These are phyloP conservation scores for Clonostachys chloroleuca DNA, from an alignment of 2,329 filamentous ascomycete species.

Conservation along the genomic window DNA sequence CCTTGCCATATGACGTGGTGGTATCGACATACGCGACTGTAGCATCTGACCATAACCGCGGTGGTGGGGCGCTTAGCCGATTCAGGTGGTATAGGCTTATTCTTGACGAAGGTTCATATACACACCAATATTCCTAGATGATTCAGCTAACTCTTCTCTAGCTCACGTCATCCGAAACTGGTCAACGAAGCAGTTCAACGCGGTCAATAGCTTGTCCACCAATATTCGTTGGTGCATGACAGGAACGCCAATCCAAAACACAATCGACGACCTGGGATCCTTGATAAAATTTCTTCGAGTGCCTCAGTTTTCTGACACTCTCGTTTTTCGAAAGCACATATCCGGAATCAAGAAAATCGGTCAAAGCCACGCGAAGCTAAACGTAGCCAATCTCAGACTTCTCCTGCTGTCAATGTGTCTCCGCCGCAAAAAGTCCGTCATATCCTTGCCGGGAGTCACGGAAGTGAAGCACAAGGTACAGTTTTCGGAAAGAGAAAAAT, in stretches of 20 bases:
- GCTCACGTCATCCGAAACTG: slow-evolving; percentile 41
- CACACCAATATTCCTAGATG: no score
- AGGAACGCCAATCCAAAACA: slow-evolving; percentile 50
- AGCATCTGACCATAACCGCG: slow-evolving; percentile 19
- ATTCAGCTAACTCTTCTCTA: slow-evolving; percentile 6
- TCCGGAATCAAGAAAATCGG: slow-evolving; percentile 1
- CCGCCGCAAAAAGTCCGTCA: neutral
- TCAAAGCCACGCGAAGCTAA: neutral
- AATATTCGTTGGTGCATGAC: slow-evolving; percentile 46
- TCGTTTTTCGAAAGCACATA: slow-evolving; percentile 1
- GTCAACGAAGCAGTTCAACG: slow-evolving; percentile 34
- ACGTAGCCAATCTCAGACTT: neutral
- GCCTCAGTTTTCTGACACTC: neutral
- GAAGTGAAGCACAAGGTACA: neutral
- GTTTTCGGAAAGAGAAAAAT: neutral
- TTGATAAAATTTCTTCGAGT: slow-evolving; percentile 7
- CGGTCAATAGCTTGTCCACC: slow-evolving; percentile 32
- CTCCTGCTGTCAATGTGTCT: neutral
- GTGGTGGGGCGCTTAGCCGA: slow-evolving; percentile 17
- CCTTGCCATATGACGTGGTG: slow-evolving; percentile 32
- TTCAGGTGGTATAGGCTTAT: slow-evolving; percentile 34
- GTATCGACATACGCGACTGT: slow-evolving; percentile 44
- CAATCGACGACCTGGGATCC: slow-evolving; percentile 36
- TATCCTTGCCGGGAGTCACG: neutral
- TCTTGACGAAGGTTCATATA: slow-evolving; percentile 35